Conservation (phyloP, 2,329 filamentous ascomycete genomes). For the Claviceps spartinae region DNA sequence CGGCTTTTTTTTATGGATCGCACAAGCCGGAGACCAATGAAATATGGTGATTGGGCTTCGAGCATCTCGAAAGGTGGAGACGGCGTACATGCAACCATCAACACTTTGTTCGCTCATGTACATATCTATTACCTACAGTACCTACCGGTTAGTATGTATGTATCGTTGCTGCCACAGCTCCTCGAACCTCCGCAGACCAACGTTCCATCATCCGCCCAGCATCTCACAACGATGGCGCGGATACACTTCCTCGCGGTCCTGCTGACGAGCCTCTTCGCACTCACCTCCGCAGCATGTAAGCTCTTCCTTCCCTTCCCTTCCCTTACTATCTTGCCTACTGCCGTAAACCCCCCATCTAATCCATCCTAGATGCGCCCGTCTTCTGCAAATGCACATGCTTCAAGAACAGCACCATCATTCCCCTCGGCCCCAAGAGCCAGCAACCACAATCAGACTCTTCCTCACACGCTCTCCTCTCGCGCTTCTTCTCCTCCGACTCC, state of each 20-base stretch:
- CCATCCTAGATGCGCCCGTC: slow-evolving; percentile 39
- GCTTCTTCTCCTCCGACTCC: slow-evolving; percentile 9
- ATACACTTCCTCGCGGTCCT: slow-evolving; percentile 24
- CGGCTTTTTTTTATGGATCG: slow-evolving; percentile 7
- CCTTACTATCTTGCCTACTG: background rate
- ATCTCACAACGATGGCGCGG: slow-evolving; percentile 23
- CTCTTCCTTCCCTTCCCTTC: background rate
- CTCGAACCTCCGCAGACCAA: background rate
- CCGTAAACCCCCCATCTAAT: background rate
- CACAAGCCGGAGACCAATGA: slow-evolving; percentile 14
- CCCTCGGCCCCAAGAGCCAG: slow-evolving; percentile 33
- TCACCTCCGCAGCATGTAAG: slow-evolving; percentile 31
- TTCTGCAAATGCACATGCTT: slow-evolving; percentile 62
- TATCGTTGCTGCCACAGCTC: background rate
- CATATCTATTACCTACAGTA: no score
- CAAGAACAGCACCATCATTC: slow-evolving; percentile 55
- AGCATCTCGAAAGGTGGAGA: background rate
- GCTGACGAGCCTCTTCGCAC: slow-evolving; percentile 20
- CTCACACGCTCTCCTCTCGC: slow-evolving; percentile 9
- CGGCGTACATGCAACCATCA: background rate
- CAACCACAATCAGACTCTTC: slow-evolving; percentile 15
- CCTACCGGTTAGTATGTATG: no score
- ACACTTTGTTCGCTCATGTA: background rate
- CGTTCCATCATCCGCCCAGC: background rate
- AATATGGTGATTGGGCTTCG: slow-evolving; percentile 1